Conservation (phyloP, 495 filamentous ascomycete species). For the Aspergillus avenaceus region DNA sequence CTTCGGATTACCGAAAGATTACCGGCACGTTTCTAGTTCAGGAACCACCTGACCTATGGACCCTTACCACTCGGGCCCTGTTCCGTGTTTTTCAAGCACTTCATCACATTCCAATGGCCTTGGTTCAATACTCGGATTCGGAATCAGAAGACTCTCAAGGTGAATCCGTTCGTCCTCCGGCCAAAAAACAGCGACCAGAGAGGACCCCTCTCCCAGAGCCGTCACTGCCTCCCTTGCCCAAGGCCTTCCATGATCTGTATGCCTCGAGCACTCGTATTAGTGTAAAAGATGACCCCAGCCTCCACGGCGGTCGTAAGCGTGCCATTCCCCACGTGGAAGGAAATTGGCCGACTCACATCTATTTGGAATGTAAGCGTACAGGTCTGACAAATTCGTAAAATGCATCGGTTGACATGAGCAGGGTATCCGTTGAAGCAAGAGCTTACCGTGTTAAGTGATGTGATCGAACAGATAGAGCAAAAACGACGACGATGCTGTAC, state of each 20-base stretch:
- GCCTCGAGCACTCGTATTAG: slow-evolving; percentile 68
- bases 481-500: slow-evolving; percentile 3
- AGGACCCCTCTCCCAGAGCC: slow-evolving; percentile 7
- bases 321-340: slow-evolving; percentile 80
- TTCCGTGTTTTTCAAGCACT: no score
- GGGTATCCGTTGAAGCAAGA: slow-evolving; percentile 65
- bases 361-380: slow-evolving; percentile 75
- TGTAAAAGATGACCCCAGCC: slow-evolving; percentile 71
- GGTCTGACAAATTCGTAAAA: background rate
- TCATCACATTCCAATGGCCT: slow-evolving; percentile 44
- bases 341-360: slow-evolving; percentile 90
- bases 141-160: slow-evolving; percentile 48
- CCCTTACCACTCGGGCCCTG: no score
- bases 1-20: background rate
- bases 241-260: slow-evolving; percentile 85
- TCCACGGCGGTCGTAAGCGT: slow-evolving; percentile 82
- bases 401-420: slow-evolving; percentile 37
- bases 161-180: no score
- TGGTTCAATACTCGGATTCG: no score
- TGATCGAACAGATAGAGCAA: slow-evolving; percentile 47
- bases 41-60: background rate
- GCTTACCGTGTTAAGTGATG: slow-evolving; percentile 44
- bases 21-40: background rate
- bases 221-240: slow-evolving; percentile 73
- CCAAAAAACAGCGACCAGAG: slow-evolving; percentile 26